phyloP scores from a whole-genome alignment of 495 filamentous ascomycete species.

The Penicillium paxilli region DNA sequence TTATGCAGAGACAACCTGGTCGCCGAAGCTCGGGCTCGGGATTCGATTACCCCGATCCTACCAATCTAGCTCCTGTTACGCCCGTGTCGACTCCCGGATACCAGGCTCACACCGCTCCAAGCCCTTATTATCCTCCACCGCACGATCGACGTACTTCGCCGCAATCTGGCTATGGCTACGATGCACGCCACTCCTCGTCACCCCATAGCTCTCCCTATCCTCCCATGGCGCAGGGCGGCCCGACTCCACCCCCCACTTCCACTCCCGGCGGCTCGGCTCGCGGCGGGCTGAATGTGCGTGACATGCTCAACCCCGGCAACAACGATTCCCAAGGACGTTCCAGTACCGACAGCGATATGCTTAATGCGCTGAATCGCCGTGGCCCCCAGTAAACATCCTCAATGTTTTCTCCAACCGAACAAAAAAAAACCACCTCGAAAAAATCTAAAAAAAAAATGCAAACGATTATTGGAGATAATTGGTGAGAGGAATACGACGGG shows the following conservation, averaged over 20 bases:
- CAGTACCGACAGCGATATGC: slow-evolving; percentile 57
- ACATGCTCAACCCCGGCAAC: slow-evolving; percentile 48
- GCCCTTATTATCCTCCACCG: slow-evolving; percentile 48
- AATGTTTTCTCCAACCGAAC: too few relatives aligned
- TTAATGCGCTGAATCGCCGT: slow-evolving; percentile 53
- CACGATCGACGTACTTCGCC: slow-evolving; percentile 52
- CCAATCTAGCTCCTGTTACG: slow-evolving; percentile 53
- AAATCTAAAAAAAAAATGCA: not conserved
- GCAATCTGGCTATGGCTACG: slow-evolving; percentile 48
- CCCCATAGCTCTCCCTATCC: slow-evolving; percentile 52
- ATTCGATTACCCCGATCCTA: slow-evolving; percentile 57
- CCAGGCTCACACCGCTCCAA: slow-evolving; percentile 43
- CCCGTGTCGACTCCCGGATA: slow-evolving; percentile 52
- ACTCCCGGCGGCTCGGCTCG: slow-evolving; percentile 40
- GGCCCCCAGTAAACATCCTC: slow-evolving; percentile 28
- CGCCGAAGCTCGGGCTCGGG: slow-evolving; percentile 50
- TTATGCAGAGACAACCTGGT: slow-evolving; percentile 38
- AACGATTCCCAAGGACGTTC: slow-evolving; percentile 45
- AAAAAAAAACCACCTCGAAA: too few relatives aligned
- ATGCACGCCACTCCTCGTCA: slow-evolving; percentile 49
- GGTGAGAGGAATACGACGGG: slow-evolving; percentile 6
- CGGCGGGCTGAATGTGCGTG: slow-evolving; percentile 52
- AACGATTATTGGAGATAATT: not conserved
- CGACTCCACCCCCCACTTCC: slow-evolving; percentile 25
- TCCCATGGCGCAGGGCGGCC: slow-evolving; percentile 27